Conservation (phyloP, 2,329 filamentous ascomycete species). For the Penicillium brevicompactum region DNA sequence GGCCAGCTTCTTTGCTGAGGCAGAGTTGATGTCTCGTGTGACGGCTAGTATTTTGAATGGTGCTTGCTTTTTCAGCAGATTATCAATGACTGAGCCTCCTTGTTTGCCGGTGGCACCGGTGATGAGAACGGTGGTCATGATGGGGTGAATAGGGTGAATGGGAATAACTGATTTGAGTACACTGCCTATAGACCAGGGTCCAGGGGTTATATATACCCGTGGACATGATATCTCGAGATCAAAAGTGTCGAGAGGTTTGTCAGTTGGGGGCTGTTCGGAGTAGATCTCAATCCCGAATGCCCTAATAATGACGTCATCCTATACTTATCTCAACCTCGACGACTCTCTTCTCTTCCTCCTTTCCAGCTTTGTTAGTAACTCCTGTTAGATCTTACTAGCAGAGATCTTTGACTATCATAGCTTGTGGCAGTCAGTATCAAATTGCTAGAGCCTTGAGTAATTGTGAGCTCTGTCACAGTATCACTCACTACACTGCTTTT, state of each 20-base stretch:
- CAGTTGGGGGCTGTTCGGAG: not conserved
- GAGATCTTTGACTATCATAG: too few species aligned
- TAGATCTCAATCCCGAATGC: not conserved
- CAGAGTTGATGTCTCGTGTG: conserved; percentile 56
- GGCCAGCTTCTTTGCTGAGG: conserved; percentile 47
- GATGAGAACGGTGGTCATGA: conserved; percentile 32
- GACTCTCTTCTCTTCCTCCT: not conserved
- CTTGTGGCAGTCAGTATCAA: too few species aligned
- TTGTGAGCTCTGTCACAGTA: too few species aligned
- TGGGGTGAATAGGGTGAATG: not conserved
- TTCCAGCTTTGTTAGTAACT: too few species aligned
- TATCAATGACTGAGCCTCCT: conserved; percentile 38
- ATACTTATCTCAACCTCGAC: conserved; percentile 1
- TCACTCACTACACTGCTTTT: too few species aligned
- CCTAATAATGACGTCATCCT: not conserved
- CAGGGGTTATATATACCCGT: too few species aligned
- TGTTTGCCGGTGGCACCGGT: conserved; percentile 48
- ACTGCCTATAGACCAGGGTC: too few species aligned
- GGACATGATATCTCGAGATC: not conserved
- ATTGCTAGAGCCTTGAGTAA: too few species aligned
- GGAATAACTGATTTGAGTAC: too few species aligned
- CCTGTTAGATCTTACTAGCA: too few species aligned
- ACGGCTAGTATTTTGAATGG: conserved; percentile 59
- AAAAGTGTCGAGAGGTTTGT: not conserved
- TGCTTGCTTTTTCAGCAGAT: conserved; percentile 29